A percentile compares a stretch with the other conserved stretches of the same genome.
phyloP scores from a whole-genome alignment of 2,329 filamentous ascomycete species.

The Pseudocercospora crystallina region DNA sequence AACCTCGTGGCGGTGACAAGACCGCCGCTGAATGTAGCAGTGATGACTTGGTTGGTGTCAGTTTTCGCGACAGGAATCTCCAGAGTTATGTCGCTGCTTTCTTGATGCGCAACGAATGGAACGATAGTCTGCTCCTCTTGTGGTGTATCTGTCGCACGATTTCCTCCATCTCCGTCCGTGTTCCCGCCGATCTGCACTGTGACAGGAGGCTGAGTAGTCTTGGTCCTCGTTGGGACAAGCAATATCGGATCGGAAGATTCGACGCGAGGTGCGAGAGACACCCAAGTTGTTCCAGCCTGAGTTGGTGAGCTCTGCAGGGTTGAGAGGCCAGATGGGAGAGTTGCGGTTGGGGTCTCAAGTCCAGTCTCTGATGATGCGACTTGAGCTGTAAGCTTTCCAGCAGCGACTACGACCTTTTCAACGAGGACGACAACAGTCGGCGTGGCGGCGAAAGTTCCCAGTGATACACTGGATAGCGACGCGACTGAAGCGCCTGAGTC shows the following conservation, averaged over 20 bases:
- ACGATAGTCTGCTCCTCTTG: background rate
- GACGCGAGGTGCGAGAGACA: conserved; percentile 25
- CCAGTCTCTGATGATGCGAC: conserved; percentile 9
- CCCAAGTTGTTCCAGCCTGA: conserved; percentile 17
- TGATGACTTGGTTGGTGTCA: conserved; percentile 19
- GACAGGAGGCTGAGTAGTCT: background rate
- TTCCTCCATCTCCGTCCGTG: background rate
- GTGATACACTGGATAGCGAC: conserved; percentile 13
- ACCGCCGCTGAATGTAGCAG: conserved; percentile 19
- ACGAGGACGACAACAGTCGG: conserved; percentile 47
- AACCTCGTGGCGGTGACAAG: conserved; percentile 22
- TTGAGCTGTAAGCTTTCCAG: conserved; percentile 17
- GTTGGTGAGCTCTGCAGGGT: conserved; percentile 17
- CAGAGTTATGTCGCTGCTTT: conserved; percentile 21
- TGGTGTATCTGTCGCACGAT: background rate
- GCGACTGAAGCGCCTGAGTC: conserved; percentile 10
- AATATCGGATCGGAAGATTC: conserved; percentile 26
- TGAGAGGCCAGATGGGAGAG: conserved; percentile 24
- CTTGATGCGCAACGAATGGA: conserved; percentile 24
- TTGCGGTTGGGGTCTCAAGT: conserved; percentile 27
- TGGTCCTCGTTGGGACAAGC: conserved; percentile 22
- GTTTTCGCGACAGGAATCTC: conserved; percentile 18
- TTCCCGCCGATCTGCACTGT: background rate
- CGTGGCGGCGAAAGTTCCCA: conserved; percentile 40
- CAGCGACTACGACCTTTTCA: conserved; percentile 37